Evolutionary conservation across 2,329 filamentous ascomycete genomes (phyloP), one percentile per base, ranked within the genome.

Genomic region (Phoma herbarum): DNA sequence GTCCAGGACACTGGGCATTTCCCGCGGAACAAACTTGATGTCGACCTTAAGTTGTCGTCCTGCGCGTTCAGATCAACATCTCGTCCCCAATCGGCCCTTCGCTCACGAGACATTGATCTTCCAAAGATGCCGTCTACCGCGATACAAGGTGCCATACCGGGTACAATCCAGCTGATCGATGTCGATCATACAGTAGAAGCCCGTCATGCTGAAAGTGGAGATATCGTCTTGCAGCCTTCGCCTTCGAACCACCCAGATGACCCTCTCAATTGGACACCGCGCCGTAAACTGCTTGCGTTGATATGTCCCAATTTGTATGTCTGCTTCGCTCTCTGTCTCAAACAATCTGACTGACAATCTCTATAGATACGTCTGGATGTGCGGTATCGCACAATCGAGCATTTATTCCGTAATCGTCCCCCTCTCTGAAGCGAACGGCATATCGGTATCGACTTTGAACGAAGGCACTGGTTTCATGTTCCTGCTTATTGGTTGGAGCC

Each of bases 391-490:
- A 4, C 76, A 76, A 20, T 78, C 82, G 1, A 77, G 80, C 9
- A 79, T 83, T n/a, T 84, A 85, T 63, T 81, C 79, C 8, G 80
- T 85, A 8, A 72, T 85, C 9, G 78, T 78, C 5, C 79, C 80
- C 11, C 81, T 85, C 37, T 78, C 77, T 8, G 68, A 77, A 44
- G 79, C 80, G n/a, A 82, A 81, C 0, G 80, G 78, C 4, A 71
- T 85, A 33, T 79, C 78, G 0, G 66, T 82, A 1, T 72, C 69
- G 4, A 75, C 80, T 33, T 67, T 85, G 18, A 82, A 83, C 58
- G 75, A 79, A 47, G 83, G 83, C 8, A 84, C 80, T 12, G 83
- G 83, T 2, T 79, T 81, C 49, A 83, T 84, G 81, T 84, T 85
- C 62, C 66, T 85, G 28, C 75, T 82, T 14, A 78, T 83, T 23